Evolutionary conservation across 2,329 filamentous ascomycete species (phyloP).

Genomic region (Talaromyces rugulosus): DNA sequence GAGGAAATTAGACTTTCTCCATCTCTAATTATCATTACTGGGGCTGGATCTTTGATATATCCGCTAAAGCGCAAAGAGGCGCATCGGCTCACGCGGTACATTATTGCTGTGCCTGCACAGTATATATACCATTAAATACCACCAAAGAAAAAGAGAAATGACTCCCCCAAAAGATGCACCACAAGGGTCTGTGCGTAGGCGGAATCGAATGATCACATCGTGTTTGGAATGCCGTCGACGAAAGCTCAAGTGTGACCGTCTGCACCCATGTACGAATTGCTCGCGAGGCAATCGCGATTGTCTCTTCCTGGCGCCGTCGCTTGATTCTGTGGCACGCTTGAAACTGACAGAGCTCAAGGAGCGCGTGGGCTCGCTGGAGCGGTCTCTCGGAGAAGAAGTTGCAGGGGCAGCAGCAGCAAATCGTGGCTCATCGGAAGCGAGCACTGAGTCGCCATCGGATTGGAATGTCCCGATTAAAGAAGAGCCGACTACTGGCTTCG

Average conservation of each 20-base stretch:
- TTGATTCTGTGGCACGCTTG: constrained; percentile 66
- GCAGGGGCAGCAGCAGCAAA: constrained; percentile 41
- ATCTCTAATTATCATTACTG: too few species aligned
- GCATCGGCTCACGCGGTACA: neutral
- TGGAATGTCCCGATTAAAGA: neutral
- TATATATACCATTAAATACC: neutral
- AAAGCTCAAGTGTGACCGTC: constrained; percentile 73
- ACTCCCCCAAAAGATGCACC: neutral
- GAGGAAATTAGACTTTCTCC: neutral
- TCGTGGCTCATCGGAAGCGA: constrained; percentile 6
- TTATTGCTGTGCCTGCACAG: neutral
- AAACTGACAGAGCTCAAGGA: constrained; percentile 74
- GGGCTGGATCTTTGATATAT: neutral
- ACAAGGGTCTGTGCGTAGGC: constrained; percentile 41
- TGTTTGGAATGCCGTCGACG: constrained; percentile 67
- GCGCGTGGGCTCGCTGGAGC: constrained; percentile 68
- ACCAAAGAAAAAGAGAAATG: constrained; percentile 1
- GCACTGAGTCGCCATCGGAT: neutral
- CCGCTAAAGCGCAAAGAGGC: neutral
- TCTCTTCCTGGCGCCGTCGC: constrained; percentile 61
- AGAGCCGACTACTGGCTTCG: constrained; percentile 33
- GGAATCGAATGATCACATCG: constrained; percentile 66
- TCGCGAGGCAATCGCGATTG: constrained; percentile 50
- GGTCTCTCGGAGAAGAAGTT: constrained; percentile 65
- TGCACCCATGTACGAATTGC: constrained; percentile 62